These are phyloP conservation scores for Hypomontagnella submonticulosa DNA, from an alignment of 495 filamentous ascomycete genomes.

Conservation along the genomic window DNA sequence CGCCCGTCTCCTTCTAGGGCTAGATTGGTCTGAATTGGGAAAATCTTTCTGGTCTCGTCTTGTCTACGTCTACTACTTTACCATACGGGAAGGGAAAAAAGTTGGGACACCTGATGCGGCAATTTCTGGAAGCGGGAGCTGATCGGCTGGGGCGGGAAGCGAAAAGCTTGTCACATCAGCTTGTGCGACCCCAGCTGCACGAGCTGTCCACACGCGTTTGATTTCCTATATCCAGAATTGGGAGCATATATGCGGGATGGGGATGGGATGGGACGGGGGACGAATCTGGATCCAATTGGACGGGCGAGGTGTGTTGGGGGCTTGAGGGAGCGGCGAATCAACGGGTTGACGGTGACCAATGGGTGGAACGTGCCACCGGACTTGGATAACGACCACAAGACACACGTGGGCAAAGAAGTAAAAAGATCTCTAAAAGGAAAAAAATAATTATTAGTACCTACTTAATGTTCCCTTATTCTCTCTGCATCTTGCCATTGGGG, in stretches of 20 bases:
- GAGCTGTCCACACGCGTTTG: constrained; percentile 2
- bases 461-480: neutral
- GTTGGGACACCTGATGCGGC: constrained; percentile 36
- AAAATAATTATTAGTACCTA: constrained; percentile 5
- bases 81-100: neutral
- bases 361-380: neutral
- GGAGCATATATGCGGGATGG: constrained; percentile 20
- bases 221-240: neutral
- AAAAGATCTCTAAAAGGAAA: constrained; percentile 8
- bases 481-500: constrained; percentile 3
- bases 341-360: constrained; percentile 15
- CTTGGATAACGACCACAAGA: neutral
- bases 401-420: constrained; percentile 16
- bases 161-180: constrained; percentile 38
- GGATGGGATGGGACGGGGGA: neutral
- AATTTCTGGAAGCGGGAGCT: constrained; percentile 32
- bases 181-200: constrained; percentile 27
- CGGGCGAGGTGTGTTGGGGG: constrained; percentile 6
- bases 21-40: neutral
- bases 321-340: constrained; percentile 20
- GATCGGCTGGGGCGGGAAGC: constrained; percentile 33
- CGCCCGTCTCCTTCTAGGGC: neutral
- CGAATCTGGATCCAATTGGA: constrained; percentile 29
- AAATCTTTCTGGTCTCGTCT: too few relatives aligned
- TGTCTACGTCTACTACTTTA: neutral